phyloP scores from a whole-genome alignment of 345 rosid genomes.

The Garcia nutans region DNA sequence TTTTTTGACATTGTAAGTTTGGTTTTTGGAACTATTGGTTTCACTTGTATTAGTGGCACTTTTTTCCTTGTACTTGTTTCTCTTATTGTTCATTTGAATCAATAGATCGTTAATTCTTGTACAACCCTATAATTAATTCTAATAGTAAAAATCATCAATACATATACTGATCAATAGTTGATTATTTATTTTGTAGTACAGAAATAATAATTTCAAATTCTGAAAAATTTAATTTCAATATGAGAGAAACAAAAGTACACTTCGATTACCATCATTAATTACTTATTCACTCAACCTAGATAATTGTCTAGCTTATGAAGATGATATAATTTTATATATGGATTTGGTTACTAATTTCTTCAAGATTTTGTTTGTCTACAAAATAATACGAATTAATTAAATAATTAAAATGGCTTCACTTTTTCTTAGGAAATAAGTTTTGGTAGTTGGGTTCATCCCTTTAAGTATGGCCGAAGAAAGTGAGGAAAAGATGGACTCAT shows the following conservation, averaged over 20 bases:
- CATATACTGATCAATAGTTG: no score
- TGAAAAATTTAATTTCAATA: no score
- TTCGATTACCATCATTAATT: no score
- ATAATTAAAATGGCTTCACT: background rate
- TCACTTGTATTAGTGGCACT: constrained; percentile 37
- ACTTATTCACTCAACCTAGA: no score
- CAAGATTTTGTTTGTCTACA: no score
- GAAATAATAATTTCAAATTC: no score
- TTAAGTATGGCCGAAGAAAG: constrained; percentile 10
- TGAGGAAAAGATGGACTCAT: background rate
- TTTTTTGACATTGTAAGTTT: constrained; percentile 34
- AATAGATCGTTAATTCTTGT: background rate
- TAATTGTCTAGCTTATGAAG: background rate
- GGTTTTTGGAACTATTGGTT: constrained; percentile 37
- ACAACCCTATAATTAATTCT: background rate
- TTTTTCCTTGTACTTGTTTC: constrained; percentile 42
- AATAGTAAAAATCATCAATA: background rate
- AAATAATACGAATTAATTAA: no score
- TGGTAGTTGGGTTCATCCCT: background rate
- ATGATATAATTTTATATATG: background rate
- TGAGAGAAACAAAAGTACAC: no score
- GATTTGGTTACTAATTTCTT: background rate
- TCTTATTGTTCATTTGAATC: constrained; percentile 32
- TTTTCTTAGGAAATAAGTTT: background rate
- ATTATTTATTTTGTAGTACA: no score